phyloP scores from a whole-genome alignment of 225 moss, liverwort and hornwort species.

The Lunularia cruciata region DNA sequence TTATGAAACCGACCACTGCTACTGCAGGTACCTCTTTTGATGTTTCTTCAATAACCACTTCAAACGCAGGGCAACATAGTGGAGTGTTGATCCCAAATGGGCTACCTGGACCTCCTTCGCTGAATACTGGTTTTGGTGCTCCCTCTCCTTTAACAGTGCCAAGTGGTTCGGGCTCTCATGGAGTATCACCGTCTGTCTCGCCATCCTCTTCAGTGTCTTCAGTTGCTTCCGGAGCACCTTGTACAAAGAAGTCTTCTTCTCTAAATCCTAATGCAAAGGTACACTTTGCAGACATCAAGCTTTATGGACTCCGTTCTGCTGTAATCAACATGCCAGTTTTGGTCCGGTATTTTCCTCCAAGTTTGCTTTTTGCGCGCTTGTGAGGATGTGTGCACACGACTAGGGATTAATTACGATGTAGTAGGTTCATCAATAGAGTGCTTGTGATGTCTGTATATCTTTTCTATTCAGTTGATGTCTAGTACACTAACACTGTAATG shows the following conservation, averaged over 20 bases:
- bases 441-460: too few species aligned
- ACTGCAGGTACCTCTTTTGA: conserved; percentile 26
- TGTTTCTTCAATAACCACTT: conserved; percentile 16
- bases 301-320: too few species aligned
- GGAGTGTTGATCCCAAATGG: conserved; percentile 25
- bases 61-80: conserved; percentile 25
- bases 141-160: conserved; percentile 23
- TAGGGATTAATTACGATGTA: too few species aligned
- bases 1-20: conserved; percentile 6
- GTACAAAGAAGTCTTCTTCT: conserved; percentile 54
- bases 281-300: background rate
- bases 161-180: conserved; percentile 16
- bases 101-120: conserved; percentile 27
- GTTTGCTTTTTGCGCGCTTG: too few species aligned
- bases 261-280: conserved; percentile 82
- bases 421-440: too few species aligned
- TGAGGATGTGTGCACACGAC: too few species aligned
- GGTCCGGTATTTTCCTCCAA: too few species aligned
- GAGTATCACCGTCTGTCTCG: conserved; percentile 37
- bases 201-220: conserved; percentile 62
- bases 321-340: too few species aligned
- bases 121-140: conserved; percentile 26
- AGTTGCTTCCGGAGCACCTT: conserved; percentile 48
- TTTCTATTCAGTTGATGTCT: too few species aligned
- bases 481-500: too few species aligned